Percentiles rank a stretch among this genome's conserved stretches.
phyloP scores from a whole-genome alignment of 225 moss, liverwort and hornwort species.

The Polytrichum formosum region DNA sequence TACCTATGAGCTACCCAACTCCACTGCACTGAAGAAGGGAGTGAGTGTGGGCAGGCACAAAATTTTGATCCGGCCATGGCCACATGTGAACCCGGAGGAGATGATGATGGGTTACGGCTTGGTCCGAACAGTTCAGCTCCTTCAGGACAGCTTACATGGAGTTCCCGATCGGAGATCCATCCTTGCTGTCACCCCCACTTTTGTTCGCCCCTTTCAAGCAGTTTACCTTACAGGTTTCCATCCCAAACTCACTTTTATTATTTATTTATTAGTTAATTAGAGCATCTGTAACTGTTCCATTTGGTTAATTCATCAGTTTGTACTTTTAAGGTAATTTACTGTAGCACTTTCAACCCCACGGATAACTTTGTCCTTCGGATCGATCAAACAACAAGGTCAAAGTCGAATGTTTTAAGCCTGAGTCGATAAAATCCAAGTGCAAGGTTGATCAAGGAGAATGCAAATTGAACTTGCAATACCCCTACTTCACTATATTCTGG shows the following conservation, averaged over 20 bases:
- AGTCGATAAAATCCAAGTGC: background rate
- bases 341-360: background rate
- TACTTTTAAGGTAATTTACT: background rate
- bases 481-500: background rate
- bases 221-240: slow-evolving; percentile 22
- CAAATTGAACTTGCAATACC: background rate
- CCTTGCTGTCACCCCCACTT: slow-evolving; percentile 55
- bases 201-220: slow-evolving; percentile 45
- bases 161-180: slow-evolving; percentile 15
- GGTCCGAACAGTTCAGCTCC: slow-evolving; percentile 45
- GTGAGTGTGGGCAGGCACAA: slow-evolving; percentile 57
- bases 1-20: background rate
- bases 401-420: no score
- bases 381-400: no score
- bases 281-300: background rate
- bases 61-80: slow-evolving; percentile 56
- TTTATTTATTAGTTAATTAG: no score
- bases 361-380: no score
- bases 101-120: slow-evolving; percentile 41
- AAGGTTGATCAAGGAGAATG: background rate
- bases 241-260: background rate
- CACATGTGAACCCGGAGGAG: slow-evolving; percentile 55
- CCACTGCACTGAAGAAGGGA: slow-evolving; percentile 39
- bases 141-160: slow-evolving; percentile 49
- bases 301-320: background rate